Evolutionary conservation across 257 asterid species (phyloP), one percentile per base, ranked within the genome.

Genomic region (Ligustrum vulgare): DNA sequence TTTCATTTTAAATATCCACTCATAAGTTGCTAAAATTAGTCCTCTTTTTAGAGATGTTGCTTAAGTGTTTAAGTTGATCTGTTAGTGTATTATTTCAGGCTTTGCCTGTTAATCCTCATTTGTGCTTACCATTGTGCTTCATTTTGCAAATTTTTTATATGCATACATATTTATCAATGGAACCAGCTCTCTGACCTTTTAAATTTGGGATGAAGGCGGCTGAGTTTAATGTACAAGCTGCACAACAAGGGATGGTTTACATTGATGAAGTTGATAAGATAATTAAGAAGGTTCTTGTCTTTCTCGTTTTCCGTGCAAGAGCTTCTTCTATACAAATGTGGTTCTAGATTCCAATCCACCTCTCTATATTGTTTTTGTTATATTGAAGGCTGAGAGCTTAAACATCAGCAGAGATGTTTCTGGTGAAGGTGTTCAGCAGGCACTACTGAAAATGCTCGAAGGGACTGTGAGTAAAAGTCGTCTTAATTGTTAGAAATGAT

Each of bases 371-470:
- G 76, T 73, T 82, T 83, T 74, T 81, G 68, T 72, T 82, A 67
- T 65, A 67, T 68, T 67, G 64, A 80, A 93, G 98, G 95, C 96
- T 51, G 98, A 93, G 90, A 93, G 95, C 89, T 54, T 86, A 74
- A 93, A 91, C 85, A 83, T 87, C 79, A 89, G 98, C 92, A 89
- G 98, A 82, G 97, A 93, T 83, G 98, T 93, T 80, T 93, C 98
- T 25, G 97, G 98, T 67, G 98, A 93, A 82, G 98, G 98, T 72
- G 98, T 93, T 82, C 97, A 91, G 92, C 97, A 93, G 85, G 97
- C 98, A 28, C 84, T 93, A 66, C 91, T 93, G 82, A 93, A 93
- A 85, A 93, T 93, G 97, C 88, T 93, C 82, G 98, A 91, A 88
- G 97, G 98, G 80, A 93, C 98, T 75, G 98, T 93, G 80, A 87